Base-by-base conservation (phyloP, 768 basidiomycete genomes). In the Kondoa subrosea region DNA sequence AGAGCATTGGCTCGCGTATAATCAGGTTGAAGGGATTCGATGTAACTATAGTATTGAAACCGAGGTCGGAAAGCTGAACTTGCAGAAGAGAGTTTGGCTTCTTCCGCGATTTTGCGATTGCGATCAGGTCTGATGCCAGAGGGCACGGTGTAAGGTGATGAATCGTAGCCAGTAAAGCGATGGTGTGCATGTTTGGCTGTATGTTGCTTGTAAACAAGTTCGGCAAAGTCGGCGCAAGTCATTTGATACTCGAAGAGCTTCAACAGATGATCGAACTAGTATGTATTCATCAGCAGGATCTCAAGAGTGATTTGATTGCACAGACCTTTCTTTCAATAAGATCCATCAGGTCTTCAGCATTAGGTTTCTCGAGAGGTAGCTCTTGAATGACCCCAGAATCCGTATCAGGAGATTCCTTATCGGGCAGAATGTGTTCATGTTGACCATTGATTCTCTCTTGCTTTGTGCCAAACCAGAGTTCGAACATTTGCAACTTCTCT, bases 171-270 rank as follows among this genome's bases (percentile, higher is more conserved):
- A 21, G 12, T 50, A 21, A 50, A 50, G 40, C 40, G 40, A 50
- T 50, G 40, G 21, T 50, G 40, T 8, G 12, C 40, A 50, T 50
- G 40, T 50, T 50, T 8, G 21, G 21, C 21, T 21, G 12, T 21
- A 50, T 50, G 40, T 50, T 50, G 40, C 21, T 21, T 8, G 21
- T 32, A 27, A 16, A 69, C 30, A 14, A 66, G 40, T 30, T 32
- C 29, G 21, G 66, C 25, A n/a, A 66, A 64, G 29, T 31, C n/a
- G 26, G 32, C 17, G 26, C 66, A 33, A 2, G 65, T 50, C 2
- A 60, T 31, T 30, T 69, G 68, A 50, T 69, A 69, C 33, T 66
- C 61, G 50, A 69, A 69, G 1, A 68, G 40, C 27, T 33, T 33
- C 17, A 68, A 63, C n/a, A 68, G 61, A 2, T 33, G 27, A 29